Evolutionary conservation across 192 early-diverging fungal species (phyloP).

Genomic region (Oehlia diaphana): DNA sequence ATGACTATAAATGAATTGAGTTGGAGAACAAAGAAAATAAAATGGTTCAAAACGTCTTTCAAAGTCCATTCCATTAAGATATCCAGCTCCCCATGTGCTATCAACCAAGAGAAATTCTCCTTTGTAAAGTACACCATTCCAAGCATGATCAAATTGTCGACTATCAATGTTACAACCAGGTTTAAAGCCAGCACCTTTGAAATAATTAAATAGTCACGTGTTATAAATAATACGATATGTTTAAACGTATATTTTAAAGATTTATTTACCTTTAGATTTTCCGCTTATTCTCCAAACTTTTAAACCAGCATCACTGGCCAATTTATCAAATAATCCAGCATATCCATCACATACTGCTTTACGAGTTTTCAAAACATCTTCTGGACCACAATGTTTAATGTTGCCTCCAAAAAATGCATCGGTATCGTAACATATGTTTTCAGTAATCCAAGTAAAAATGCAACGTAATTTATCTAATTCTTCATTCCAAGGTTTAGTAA

Average conservation of each 20-base stretch:
- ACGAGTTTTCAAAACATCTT: slow-evolving; percentile 42
- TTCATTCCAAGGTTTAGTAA: slow-evolving; percentile 46
- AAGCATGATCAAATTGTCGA: slow-evolving; percentile 44
- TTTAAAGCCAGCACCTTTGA: slow-evolving; percentile 11
- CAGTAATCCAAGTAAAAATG: slow-evolving; percentile 55
- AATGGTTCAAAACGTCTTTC: slow-evolving; percentile 50
- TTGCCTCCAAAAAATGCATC: slow-evolving; percentile 38
- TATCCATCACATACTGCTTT: slow-evolving; percentile 59
- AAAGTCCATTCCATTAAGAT: slow-evolving; percentile 36
- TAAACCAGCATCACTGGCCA: slow-evolving; percentile 48
- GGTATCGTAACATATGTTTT: slow-evolving; percentile 55
- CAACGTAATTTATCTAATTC: slow-evolving; percentile 47
- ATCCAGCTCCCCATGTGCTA: slow-evolving; percentile 60
- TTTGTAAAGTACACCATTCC: slow-evolving; percentile 53
- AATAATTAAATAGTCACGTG: neutral
- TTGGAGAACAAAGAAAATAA: slow-evolving; percentile 55
- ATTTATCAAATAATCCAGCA: slow-evolving; percentile 51
- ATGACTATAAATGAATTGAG: slow-evolving; percentile 57
- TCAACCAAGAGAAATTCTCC: slow-evolving; percentile 58
- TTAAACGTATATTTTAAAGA: slow-evolving; percentile 38
- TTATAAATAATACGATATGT: neutral
- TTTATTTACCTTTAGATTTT: slow-evolving; percentile 47
- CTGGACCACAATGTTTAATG: slow-evolving; percentile 17
- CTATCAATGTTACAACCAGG: slow-evolving; percentile 35
- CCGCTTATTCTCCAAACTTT: slow-evolving; percentile 48